These are phyloP conservation scores for Tolypocladium paradoxum DNA, from an alignment of 2,329 filamentous ascomycete genomes.

Conservation along the genomic window DNA sequence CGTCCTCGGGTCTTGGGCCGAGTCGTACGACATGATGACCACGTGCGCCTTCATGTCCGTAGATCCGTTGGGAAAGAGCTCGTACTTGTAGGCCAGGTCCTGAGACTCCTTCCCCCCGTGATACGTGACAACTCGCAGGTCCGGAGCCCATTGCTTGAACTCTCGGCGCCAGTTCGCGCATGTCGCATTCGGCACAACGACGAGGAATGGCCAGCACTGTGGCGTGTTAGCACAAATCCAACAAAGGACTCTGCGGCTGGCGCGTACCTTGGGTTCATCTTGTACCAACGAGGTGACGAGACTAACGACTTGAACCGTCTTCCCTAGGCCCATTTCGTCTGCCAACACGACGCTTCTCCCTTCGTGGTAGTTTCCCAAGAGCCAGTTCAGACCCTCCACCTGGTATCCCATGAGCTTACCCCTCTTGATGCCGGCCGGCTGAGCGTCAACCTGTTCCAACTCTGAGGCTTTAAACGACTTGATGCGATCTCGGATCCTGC, in stretches of 20 bases:
- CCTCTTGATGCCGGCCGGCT: constrained; percentile 63
- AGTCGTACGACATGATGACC: constrained; percentile 91
- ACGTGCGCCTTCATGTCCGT: constrained; percentile 75
- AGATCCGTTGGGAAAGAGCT: constrained; percentile 62
- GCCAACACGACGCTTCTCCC: constrained; percentile 82
- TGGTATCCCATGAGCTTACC: constrained; percentile 91
- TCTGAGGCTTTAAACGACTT: constrained; percentile 52
- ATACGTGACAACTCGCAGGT: constrained; percentile 80
- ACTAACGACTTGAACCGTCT: constrained; percentile 87
- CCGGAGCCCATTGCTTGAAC: constrained; percentile 86
- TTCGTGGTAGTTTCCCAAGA: constrained; percentile 79
- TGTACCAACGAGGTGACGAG: constrained; percentile 66
- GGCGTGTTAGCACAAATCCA: constrained; percentile 6
- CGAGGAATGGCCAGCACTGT: constrained; percentile 76
- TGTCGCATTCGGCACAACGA: constrained; percentile 90
- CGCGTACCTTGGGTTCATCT: constrained; percentile 38
- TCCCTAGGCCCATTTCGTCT: constrained; percentile 96
- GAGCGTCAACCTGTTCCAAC: constrained; percentile 59
- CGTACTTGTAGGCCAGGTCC: constrained; percentile 67
- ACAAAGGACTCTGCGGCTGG: neutral
- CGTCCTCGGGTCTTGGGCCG: constrained; percentile 63
- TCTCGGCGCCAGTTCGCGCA: constrained; percentile 97
- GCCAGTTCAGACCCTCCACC: constrained; percentile 86
- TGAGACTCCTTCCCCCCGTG: constrained; percentile 70
- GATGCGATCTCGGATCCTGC: constrained; percentile 56